Evolutionary conservation across 805 yeast genomes (phyloP), one percentile per base, ranked within the genome.

Genomic region (Yueomyces sinensis): DNA sequence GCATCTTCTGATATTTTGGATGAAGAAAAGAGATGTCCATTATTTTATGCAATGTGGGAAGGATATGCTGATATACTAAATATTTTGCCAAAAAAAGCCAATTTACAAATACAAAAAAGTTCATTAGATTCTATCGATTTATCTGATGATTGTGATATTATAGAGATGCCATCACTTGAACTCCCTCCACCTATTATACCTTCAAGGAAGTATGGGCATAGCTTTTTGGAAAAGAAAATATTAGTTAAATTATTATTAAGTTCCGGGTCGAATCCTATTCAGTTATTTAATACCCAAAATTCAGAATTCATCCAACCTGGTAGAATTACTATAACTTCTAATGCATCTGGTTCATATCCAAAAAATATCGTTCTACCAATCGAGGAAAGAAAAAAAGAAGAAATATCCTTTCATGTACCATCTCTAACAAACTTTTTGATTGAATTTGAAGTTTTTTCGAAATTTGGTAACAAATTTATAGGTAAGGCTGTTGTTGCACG

Each of bases 171-270:
- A 43, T 68, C 75, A 14, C 89, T 91, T 35, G 97, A 98, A 0
- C 65, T 91, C 38, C 98, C 98, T 1, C 98, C 98, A 1, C 98
- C 98, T 3, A 83, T 91, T 35, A 74, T 91, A 33, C 98, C 98
- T 1, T 62, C 91, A 35, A 69, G 95, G 47, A 73, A 94, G 47
- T 91, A 91, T 52, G 98, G 98, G 13, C 98, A 91, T 58, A 91
- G 84, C 54, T 91, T 86, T 62, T 61, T 91, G 49, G 97, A 91
- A 51, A 82, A 82, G 52, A 84, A 83, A 54, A 83, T 83, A 4
- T 74, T 86, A 41, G 68, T 91, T 22, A 94, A 87, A 51, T 60
- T 91, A 30, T 68, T 72, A 2, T 77, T 86, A 46, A 74, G 75
- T 44, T 34, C 68, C 37, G 24, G 24, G 11, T 20, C 24, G 11